Conservation (phyloP, 768 basidiomycete genomes). For the Coprinopsis strossmayeri region DNA sequence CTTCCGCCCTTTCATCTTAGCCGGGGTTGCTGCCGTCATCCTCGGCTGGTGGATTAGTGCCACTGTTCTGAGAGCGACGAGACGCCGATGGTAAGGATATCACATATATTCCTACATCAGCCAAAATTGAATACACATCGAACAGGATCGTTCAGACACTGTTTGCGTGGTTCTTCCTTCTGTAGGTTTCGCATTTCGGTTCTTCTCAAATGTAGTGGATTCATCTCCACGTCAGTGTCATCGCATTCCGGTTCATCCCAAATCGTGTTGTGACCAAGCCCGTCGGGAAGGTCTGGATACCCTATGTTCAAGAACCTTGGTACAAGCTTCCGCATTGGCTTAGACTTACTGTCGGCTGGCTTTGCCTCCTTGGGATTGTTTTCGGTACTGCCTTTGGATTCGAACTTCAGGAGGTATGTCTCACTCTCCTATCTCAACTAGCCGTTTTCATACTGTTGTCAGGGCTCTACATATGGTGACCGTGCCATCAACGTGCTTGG, state of each 20-base stretch:
- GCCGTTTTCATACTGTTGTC: neutral
- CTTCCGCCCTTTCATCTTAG: constrained; percentile 41
- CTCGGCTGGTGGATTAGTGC: constrained; percentile 85
- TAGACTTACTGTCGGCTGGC: constrained; percentile 66
- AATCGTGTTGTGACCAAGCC: constrained; percentile 64
- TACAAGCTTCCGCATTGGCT: constrained; percentile 43
- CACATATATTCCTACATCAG: constrained; percentile 7
- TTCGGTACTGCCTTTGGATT: constrained; percentile 89
- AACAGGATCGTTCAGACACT: constrained; percentile 73
- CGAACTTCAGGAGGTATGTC: constrained; percentile 45
- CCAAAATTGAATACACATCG: constrained; percentile 8
- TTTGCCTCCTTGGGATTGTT: constrained; percentile 67
- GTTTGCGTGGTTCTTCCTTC: constrained; percentile 78
- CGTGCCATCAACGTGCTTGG: constrained; percentile 80
- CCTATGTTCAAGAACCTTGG: constrained; percentile 61
- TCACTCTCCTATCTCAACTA: constrained; percentile 3
- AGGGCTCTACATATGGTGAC: constrained; percentile 62
- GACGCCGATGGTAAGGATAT: constrained; percentile 61
- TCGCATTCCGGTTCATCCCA: constrained; percentile 82
- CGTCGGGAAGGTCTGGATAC: constrained; percentile 65
- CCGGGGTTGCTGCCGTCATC: constrained; percentile 50
- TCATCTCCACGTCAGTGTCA: constrained; percentile 37
- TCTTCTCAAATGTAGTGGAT: neutral
- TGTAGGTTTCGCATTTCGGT: constrained; percentile 33
- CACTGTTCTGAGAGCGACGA: constrained; percentile 59